Evolutionary conservation across 2,329 filamentous ascomycete genomes (phyloP).

Genomic region (Geosmithia flava): DNA sequence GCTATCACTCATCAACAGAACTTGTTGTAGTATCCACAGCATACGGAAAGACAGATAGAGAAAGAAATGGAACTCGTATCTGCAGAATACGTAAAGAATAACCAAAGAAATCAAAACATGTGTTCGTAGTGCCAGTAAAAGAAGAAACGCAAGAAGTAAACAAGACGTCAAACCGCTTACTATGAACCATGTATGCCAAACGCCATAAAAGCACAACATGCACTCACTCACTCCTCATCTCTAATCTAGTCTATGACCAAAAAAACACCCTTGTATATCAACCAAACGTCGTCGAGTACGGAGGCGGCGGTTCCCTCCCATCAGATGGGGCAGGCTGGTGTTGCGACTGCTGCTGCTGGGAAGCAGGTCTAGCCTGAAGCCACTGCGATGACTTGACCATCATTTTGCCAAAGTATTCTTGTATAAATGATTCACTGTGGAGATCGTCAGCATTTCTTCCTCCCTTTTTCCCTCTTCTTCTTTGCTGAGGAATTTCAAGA

Average conservation of each 20-base stretch:
- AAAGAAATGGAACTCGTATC: no score
- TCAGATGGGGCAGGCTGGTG: not conserved
- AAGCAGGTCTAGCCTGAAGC: constrained; percentile 8
- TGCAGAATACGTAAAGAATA: no score
- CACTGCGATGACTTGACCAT: constrained; percentile 37
- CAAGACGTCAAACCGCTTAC: no score
- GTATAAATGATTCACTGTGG: constrained; percentile 59
- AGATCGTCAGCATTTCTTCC: constrained; percentile 8
- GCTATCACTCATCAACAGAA: no score
- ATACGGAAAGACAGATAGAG: no score
- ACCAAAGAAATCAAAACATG: no score
- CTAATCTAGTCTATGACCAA: not conserved
- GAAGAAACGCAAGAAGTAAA: no score
- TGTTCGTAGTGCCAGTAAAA: no score
- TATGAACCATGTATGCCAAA: no score
- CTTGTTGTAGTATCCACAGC: no score
- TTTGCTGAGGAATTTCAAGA: no score
- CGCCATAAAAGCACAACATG: no score
- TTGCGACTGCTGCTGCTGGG: constrained; percentile 1
- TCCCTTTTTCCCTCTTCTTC: not conserved
- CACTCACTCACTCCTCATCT: not conserved
- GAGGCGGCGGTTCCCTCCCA: not conserved
- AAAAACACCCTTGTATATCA: not conserved
- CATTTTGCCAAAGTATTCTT: constrained; percentile 65
- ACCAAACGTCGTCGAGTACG: not conserved